Percentiles rank a stretch among this genome's conserved stretches.
Conservation (phyloP, 2,329 filamentous ascomycete genomes). For the Talaromyces verruculosus region DNA sequence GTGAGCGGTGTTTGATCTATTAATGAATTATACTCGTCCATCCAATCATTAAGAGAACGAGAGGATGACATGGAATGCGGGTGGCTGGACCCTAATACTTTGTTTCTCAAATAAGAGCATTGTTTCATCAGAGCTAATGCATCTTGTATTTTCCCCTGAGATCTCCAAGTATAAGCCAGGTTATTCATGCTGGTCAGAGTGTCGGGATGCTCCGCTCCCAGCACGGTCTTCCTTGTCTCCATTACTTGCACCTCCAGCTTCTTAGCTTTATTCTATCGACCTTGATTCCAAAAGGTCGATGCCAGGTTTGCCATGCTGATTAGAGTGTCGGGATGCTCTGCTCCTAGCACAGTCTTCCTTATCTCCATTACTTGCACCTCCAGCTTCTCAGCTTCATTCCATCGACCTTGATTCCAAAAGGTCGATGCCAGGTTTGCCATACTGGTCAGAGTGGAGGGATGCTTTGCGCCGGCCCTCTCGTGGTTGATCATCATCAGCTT, state of each 20-base stretch:
- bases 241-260: background rate
- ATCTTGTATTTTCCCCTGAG: constrained; percentile 10
- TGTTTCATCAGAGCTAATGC: constrained; percentile 11
- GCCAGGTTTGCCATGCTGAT: constrained; percentile 18
- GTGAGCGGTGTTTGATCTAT: constrained; percentile 4
- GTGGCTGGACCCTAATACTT: constrained; percentile 7
- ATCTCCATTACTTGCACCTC: background rate
- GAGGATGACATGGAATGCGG: background rate
- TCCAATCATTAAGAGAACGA: background rate
- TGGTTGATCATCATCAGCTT: background rate
- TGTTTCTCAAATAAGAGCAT: background rate
- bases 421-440: background rate
- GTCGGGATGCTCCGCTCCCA: constrained; percentile 28
- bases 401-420: background rate
- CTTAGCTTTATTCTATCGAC: background rate
- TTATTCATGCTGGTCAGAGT: constrained; percentile 26
- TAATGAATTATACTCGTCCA: background rate
- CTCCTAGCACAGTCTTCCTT: constrained; percentile 23
- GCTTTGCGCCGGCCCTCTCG: background rate
- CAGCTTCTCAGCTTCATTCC: background rate
- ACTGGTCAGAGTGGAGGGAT: constrained; percentile 20
- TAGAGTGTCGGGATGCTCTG: constrained; percentile 30
- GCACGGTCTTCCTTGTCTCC: constrained; percentile 20
- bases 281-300: background rate
- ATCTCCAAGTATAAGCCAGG: constrained; percentile 14